phyloP scores from a whole-genome alignment of 768 basidiomycete genomes.

The Dioszegia aurantiaca region DNA sequence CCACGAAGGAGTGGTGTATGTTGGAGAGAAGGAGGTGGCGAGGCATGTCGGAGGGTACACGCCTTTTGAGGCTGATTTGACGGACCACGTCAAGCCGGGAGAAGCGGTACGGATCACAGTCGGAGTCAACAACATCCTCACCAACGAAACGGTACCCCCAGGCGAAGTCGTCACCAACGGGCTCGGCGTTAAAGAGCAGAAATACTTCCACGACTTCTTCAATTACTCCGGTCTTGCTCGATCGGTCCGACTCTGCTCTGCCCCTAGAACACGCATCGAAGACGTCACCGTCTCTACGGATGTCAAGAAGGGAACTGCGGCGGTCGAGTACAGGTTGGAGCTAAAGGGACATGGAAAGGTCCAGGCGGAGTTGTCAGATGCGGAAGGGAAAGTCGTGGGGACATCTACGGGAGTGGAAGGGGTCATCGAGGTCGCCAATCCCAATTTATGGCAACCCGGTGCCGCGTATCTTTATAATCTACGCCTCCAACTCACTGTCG shows the following conservation, averaged over 20 bases:
- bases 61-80: slow-evolving; percentile 34
- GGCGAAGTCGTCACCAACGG: slow-evolving; percentile 18
- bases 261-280: slow-evolving; percentile 18
- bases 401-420: slow-evolving; percentile 6
- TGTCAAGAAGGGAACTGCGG: slow-evolving; percentile 17
- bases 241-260: slow-evolving; percentile 26
- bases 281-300: slow-evolving; percentile 32
- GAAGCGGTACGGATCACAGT: slow-evolving; percentile 27
- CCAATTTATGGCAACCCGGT: slow-evolving; percentile 34
- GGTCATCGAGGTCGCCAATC: slow-evolving; percentile 19
- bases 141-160: slow-evolving; percentile 31
- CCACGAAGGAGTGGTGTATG: slow-evolving; percentile 33
- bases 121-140: slow-evolving; percentile 33
- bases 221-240: slow-evolving; percentile 40
- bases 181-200: slow-evolving; percentile 21
- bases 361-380: slow-evolving; percentile 22
- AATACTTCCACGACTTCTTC: slow-evolving; percentile 39
- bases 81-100: slow-evolving; percentile 23
- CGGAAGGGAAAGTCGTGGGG: slow-evolving; percentile 17
- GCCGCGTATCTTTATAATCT: slow-evolving; percentile 32
- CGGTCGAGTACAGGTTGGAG: slow-evolving; percentile 22
- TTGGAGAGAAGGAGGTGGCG: slow-evolving; percentile 24
- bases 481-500: slow-evolving; percentile 10
- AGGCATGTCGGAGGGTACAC: slow-evolving; percentile 32
- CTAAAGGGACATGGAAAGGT: not conserved